Evolutionary conservation across 331 rosid species (phyloP).

Genomic region (Malus hybrid): DNA sequence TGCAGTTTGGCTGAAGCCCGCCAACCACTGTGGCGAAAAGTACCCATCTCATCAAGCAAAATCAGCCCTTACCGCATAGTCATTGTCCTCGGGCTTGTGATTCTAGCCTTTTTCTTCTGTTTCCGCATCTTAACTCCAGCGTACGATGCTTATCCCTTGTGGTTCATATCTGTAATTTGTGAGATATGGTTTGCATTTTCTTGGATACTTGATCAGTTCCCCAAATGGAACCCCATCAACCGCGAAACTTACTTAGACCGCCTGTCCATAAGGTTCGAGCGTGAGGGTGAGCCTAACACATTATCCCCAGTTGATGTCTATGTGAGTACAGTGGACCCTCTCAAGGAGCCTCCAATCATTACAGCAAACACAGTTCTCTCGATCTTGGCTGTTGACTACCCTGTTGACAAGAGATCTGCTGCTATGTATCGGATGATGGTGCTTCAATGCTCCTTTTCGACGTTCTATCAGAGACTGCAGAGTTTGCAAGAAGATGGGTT

Average conservation of each 20-base stretch:
- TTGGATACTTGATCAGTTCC: too few species aligned
- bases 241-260: too few species aligned
- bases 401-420: conserved; percentile 65
- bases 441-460: conserved; percentile 81
- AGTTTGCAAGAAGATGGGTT: conserved; percentile 85
- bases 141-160: too few species aligned
- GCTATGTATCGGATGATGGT: conserved; percentile 86
- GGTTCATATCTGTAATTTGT: too few species aligned
- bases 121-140: too few species aligned
- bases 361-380: conserved; percentile 84
- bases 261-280: too few species aligned
- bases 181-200: too few species aligned
- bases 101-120: conserved; percentile 68
- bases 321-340: conserved; percentile 79
- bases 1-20: conserved; percentile 71
- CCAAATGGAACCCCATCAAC: too few species aligned
- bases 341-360: conserved; percentile 78
- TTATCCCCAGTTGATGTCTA: conserved; percentile 57
- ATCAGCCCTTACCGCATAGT: conserved; percentile 89
- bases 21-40: conserved; percentile 81
- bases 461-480: conserved; percentile 64
- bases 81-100: conserved; percentile 53
- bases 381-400: conserved; percentile 72
- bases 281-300: conserved; percentile 44
- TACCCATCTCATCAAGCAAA: conserved; percentile 62